Conservation (phyloP, 106 monocot species). For the Chionographis japonica region DNA sequence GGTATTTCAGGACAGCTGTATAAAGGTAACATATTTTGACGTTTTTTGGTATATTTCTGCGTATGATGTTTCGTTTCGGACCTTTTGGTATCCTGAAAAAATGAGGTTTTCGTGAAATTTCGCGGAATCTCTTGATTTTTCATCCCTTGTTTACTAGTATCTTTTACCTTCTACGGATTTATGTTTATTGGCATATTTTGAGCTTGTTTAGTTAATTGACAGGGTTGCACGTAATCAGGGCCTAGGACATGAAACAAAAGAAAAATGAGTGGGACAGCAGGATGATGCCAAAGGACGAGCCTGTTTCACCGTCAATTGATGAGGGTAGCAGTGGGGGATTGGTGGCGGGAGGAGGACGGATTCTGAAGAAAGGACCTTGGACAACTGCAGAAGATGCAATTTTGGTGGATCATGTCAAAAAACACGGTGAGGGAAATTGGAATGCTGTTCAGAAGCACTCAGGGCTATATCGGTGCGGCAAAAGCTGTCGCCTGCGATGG, state of each 20-base stretch:
- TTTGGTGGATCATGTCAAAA: conserved; percentile 44
- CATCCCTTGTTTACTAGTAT: no score
- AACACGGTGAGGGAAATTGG: conserved; percentile 62
- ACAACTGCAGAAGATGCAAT: conserved; percentile 52
- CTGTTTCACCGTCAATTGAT: conserved; percentile 18
- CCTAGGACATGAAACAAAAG: neutral
- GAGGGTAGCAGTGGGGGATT: conserved; percentile 24
- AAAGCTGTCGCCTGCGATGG: conserved; percentile 62
- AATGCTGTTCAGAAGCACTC: conserved; percentile 49
- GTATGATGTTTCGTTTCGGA: no score
- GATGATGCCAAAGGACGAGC: conserved; percentile 11
- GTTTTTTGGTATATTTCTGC: no score
- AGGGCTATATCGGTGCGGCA: conserved; percentile 44
- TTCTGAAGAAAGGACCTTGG: conserved; percentile 61
- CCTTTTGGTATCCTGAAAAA: no score
- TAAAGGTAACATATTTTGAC: no score
- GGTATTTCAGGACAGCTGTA: no score
- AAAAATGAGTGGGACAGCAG: neutral
- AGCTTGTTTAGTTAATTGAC: no score
- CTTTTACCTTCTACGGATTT: no score
- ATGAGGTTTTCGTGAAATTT: no score
- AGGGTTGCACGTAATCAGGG: no score
- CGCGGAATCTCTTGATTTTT: no score
- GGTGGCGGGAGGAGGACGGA: conserved; percentile 1
- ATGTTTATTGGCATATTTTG: no score